Evolutionary conservation across 371 early-diverging fungal species (phyloP), one percentile per base, ranked within the genome.

Genomic region (Mortierella sp.): DNA sequence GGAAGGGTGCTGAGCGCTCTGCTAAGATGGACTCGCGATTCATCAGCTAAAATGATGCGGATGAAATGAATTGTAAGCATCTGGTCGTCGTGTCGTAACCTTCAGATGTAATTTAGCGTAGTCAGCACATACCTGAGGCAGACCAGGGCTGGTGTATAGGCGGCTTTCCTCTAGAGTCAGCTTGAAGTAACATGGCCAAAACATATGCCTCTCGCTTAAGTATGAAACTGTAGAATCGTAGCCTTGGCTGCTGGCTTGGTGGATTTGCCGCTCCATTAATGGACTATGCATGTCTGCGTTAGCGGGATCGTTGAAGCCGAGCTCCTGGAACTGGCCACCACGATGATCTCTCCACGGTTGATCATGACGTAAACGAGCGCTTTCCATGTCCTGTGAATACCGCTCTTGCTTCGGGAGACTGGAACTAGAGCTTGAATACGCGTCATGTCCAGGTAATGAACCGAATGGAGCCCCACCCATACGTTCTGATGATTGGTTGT

Each of bases 101-200:
- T 1, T 4, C 3, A 24, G 22, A 16, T 24, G 22, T 2, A n/a
- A 34, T n/a, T n/a, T 7, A 19, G 47, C 24, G 24, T 24, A 9
- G 9, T 22, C 47, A 3, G 3, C 9, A 46, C 47, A 9, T 57
- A 53, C 53, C 37, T 57, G 53, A 9, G 67, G 55, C 24, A 40
- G 34, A 12, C 48, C 54, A n/a, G 16, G 16, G 34, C 21, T 47
- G 52, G 21, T 49, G 22, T 39, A 25, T 3, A 60, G 45, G 24
- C 47, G 29, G n/a, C 27, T 57, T 45, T 68, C 69, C 29, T 68
- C 57, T 48, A 57, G 59, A 28, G 50, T 46, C 52, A 70, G 41
- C 47, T 51, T 57, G 51, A 57, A 57, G 31, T 67, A 63, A 43
- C 63, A 60, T 3, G 74, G 74, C 74, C 74, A 73, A 34, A 67